phyloP scores from a whole-genome alignment of 768 basidiomycete species.

The Boletus rufocinnamomeus region DNA sequence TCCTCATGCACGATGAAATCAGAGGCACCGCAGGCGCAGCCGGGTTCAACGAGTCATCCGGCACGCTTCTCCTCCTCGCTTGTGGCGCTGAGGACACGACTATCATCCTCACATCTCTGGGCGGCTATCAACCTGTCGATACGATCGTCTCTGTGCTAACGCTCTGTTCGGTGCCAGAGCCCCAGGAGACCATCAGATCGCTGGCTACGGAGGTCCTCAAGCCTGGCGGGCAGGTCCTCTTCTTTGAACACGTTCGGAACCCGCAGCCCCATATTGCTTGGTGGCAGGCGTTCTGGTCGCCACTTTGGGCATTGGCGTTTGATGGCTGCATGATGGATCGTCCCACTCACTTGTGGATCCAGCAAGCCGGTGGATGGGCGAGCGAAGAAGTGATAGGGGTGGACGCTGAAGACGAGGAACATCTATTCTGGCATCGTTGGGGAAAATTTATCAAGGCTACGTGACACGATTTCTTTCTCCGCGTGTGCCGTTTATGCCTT shows the following conservation, averaged over 20 bases:
- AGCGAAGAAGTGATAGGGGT: constrained; percentile 48
- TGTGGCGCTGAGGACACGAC: constrained; percentile 64
- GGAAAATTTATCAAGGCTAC: constrained; percentile 56
- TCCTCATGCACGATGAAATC: constrained; percentile 59
- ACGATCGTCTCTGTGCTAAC: constrained; percentile 68
- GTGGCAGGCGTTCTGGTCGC: constrained; percentile 78
- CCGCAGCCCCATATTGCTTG: constrained; percentile 53
- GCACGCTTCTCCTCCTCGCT: constrained; percentile 56
- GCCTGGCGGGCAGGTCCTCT: constrained; percentile 63
- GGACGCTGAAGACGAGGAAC: constrained; percentile 54
- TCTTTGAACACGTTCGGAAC: constrained; percentile 71
- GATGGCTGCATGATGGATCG: constrained; percentile 69
- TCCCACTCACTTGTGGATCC: constrained; percentile 50
- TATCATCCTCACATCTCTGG: constrained; percentile 46
- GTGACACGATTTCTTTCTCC: constrained; percentile 1
- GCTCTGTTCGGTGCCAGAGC: constrained; percentile 63
- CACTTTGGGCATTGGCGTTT: constrained; percentile 59
- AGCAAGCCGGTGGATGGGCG: constrained; percentile 50
- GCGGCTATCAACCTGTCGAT: constrained; percentile 45
- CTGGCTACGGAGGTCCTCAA: constrained; percentile 57
- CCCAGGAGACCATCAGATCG: constrained; percentile 46
- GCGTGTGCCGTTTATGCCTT: neutral
- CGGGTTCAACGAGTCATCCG: constrained; percentile 55
- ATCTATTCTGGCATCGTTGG: constrained; percentile 59
- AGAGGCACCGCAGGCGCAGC: constrained; percentile 47